Evolutionary conservation across 352 stramenopile genomes (phyloP), one percentile per base, ranked within the genome.

Genomic region (Pythium biforme): DNA sequence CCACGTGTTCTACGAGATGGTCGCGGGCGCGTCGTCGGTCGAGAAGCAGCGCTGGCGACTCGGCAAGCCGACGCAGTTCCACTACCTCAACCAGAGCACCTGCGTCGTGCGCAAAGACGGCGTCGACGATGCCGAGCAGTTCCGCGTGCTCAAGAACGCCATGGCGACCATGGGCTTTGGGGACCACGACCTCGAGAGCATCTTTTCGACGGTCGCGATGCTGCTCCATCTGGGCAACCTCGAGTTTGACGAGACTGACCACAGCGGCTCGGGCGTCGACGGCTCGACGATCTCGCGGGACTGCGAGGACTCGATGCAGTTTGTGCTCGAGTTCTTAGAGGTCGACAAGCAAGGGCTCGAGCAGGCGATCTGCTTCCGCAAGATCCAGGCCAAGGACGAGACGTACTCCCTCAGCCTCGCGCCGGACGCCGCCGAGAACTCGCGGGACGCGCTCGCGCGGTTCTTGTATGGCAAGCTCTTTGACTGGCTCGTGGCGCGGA

Each of bases 201-300:
- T 99, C 51, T 97, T 99, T 45, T 66, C 79, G 19, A 90, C 98
- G 19, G 77, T 96, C 8, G 84, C 87, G 23, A 89, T 88, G 26
- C 69, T 99, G 50, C 67, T 99, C 57, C 96, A 99, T 63, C 69
- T 98, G 33, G 97, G 95, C 17, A 99, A 99, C 75, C 68, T 99
- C 27, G 78, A 89, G 40, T 98, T 98, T 61, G 78, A 96, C 26
- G 75, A 86, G 45, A 83, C 68, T 0, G 59, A 83, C 56, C 55
- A 86, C 29, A 61, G 75, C 1, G 75, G 76, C 60, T 90, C 81
- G 33, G 76, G 77, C 15, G 86, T 83, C 11, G 77, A 92, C 69
- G 86, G 77, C 74, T 89, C 74, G 26, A 77, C 62, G 55, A 97
- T 92, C 48, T 75, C 69, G 0, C 65, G 23, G 14, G 70, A 74